A percentile compares a stretch with the other conserved stretches of the same genome.
Evolutionary conservation across 1,284 basidiomycete genomes (phyloP).

Genomic region (Mrakiaceae sp.): DNA sequence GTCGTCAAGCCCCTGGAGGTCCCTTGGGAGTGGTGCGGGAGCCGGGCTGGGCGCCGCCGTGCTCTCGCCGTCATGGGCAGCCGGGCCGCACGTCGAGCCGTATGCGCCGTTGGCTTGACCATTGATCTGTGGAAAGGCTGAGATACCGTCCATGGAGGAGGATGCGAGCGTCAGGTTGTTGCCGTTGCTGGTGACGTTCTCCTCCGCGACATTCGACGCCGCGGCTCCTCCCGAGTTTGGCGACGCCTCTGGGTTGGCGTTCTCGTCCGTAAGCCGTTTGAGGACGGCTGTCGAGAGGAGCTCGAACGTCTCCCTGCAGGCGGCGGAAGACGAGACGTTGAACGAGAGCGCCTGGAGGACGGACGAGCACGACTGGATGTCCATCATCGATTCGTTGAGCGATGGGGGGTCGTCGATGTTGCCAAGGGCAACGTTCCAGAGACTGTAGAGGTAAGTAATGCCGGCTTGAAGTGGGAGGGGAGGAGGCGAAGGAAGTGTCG

Average conservation of each 20-base stretch:
- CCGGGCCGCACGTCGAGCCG: too few species aligned
- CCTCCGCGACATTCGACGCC: too few species aligned
- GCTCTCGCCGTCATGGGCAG: neutral
- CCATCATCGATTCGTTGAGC: conserved; percentile 34
- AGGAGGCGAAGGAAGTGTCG: conserved; percentile 5
- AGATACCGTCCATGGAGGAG: too few species aligned
- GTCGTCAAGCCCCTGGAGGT: conserved; percentile 35
- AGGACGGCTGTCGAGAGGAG: conserved; percentile 33
- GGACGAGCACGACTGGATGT: conserved; percentile 34
- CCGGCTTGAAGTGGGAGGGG: conserved; percentile 31
- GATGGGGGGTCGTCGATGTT: conserved; percentile 31
- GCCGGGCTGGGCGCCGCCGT: conserved; percentile 29
- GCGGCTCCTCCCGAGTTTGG: neutral
- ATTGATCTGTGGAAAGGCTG: too few species aligned
- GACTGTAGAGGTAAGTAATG: conserved; percentile 36
- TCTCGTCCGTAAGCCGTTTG: conserved; percentile 26
- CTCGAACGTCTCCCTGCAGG: conserved; percentile 32
- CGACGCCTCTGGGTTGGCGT: conserved; percentile 10
- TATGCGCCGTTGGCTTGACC: too few species aligned
- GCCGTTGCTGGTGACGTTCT: neutral
- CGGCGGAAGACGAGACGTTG: conserved; percentile 33
- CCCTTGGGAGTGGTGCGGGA: conserved; percentile 31
- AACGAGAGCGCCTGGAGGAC: conserved; percentile 35
- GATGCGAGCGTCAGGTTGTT: neutral
- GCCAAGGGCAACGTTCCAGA: conserved; percentile 36